These are phyloP conservation scores for Neurospora sp. DNA, from an alignment of 495 filamentous ascomycete genomes.

Conservation along the genomic window DNA sequence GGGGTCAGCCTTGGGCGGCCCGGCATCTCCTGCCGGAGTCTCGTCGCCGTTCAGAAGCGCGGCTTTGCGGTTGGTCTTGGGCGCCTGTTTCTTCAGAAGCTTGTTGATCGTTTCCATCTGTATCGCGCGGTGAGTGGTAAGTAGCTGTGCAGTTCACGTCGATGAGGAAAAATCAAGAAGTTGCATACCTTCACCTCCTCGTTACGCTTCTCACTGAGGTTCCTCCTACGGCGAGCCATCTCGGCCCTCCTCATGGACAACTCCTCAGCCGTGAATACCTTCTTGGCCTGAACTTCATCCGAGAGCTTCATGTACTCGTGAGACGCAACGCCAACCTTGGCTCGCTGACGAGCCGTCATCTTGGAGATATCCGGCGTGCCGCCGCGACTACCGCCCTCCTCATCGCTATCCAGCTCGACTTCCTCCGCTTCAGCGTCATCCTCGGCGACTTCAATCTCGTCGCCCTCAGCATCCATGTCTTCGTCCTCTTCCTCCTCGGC, in stretches of 20 bases:
- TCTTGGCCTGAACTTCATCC: constrained; percentile 90
- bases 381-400: constrained; percentile 31
- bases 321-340: constrained; percentile 54
- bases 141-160: not conserved
- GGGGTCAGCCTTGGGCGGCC: constrained; percentile 49
- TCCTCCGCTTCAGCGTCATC: constrained; percentile 43
- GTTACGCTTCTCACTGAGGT: constrained; percentile 94
- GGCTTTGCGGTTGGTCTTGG: constrained; percentile 59
- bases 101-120: constrained; percentile 99
- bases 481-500: constrained; percentile 42
- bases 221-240: constrained; percentile 91
- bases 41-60: constrained; percentile 38
- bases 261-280: constrained; percentile 86
- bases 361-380: constrained; percentile 71
- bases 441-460: constrained; percentile 52
- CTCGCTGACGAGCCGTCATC: constrained; percentile 80
- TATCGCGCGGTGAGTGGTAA: not conserved
- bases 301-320: constrained; percentile 63
- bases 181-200: constrained; percentile 87
- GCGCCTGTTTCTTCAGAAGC: constrained; percentile 88
- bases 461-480: constrained; percentile 48
- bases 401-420: constrained; percentile 58
- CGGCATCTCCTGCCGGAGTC: constrained; percentile 31
- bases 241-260: constrained; percentile 89
- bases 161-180: not conserved